Conservation (phyloP, 129 eudicot genomes). For the Erigeron canadensis region DNA sequence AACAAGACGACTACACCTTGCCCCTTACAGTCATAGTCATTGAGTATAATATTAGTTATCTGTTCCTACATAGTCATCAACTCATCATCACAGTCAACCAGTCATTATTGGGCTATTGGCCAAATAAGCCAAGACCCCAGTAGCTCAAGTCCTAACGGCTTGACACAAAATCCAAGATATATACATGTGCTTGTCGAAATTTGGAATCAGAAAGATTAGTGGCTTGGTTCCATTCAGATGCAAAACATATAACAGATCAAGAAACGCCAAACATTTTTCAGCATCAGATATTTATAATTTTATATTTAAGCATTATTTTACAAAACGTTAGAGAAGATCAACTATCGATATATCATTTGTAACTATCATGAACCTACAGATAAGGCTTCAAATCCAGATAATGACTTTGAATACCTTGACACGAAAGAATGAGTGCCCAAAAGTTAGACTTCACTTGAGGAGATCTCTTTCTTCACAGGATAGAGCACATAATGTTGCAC, state of each 20-base stretch:
- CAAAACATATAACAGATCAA: no score
- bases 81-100: slow-evolving; percentile 14
- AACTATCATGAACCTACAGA: background rate
- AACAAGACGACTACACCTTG: no score
- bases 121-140: slow-evolving; percentile 47
- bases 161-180: slow-evolving; percentile 39
- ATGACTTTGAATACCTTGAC: slow-evolving; percentile 4
- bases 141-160: slow-evolving; percentile 42
- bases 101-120: slow-evolving; percentile 30
- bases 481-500: slow-evolving; percentile 73
- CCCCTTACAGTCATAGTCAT: no score
- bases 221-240: no score
- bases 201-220: slow-evolving; percentile 12
- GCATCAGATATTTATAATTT: no score
- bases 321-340: background rate
- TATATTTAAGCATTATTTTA: no score
- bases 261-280: no score
- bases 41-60: slow-evolving; percentile 18
- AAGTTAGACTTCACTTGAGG: slow-evolving; percentile 40
- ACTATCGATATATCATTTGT: background rate
- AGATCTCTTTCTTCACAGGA: slow-evolving; percentile 39
- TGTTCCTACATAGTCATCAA: slow-evolving; percentile 5
- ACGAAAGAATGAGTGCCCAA: slow-evolving; percentile 13
- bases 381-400: background rate
- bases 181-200: slow-evolving; percentile 10